A percentile compares a stretch with the other conserved stretches of the same genome.
These are phyloP conservation scores for Tephrocybe sp. DNA, from an alignment of 768 basidiomycete species.

Conservation along the genomic window DNA sequence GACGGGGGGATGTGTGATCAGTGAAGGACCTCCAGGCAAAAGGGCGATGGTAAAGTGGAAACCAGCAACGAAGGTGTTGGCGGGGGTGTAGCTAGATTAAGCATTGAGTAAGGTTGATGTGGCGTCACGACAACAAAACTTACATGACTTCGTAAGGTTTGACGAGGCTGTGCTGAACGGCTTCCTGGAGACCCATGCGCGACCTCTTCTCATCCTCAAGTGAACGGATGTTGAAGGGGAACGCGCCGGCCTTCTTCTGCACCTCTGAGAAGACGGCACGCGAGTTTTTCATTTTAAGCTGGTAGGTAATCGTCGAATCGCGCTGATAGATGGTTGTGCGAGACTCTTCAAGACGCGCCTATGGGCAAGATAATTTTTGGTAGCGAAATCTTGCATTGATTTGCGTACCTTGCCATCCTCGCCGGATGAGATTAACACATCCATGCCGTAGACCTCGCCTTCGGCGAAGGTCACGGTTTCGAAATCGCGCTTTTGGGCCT, in stretches of 20 bases:
- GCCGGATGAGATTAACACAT: conserved; percentile 83
- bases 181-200: conserved; percentile 93
- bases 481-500: conserved; percentile 80
- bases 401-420: conserved; percentile 83
- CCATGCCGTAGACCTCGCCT: conserved; percentile 93
- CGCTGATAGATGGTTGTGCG: conserved; percentile 93
- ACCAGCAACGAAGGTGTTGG: conserved; percentile 84
- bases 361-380: conserved; percentile 5
- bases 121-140: conserved; percentile 27
- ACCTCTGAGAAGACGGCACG: conserved; percentile 96
- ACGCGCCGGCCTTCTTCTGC: conserved; percentile 95
- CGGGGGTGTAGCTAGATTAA: conserved; percentile 66
- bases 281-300: conserved; percentile 97
- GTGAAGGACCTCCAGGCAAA: conserved; percentile 80
- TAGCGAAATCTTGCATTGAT: not conserved
- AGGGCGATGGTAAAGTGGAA: conserved; percentile 98
- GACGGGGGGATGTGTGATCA: conserved; percentile 83
- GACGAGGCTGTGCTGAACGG: conserved; percentile 89
- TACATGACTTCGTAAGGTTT: conserved; percentile 95
- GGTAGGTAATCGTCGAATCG: conserved; percentile 83
- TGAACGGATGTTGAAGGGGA: conserved; percentile 95
- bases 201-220: conserved; percentile 96
- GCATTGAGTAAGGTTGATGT: conserved; percentile 1
- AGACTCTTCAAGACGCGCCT: conserved; percentile 89
- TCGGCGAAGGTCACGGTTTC: conserved; percentile 87